Evolutionary conservation across 2,329 filamentous ascomycete species (phyloP).

Genomic region (Aspergillus neotritici): DNA sequence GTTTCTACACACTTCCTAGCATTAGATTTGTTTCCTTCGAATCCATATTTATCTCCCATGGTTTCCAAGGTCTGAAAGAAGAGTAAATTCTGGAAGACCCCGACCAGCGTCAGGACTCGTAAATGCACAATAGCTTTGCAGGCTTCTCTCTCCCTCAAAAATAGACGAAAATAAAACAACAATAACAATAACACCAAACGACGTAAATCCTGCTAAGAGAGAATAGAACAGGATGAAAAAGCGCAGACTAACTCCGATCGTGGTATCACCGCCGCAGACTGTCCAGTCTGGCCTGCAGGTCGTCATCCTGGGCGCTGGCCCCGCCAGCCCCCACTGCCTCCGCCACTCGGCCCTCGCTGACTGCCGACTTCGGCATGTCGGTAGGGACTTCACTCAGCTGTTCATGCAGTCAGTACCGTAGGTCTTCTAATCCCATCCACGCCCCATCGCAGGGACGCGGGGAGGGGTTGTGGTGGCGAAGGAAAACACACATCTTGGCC

Average conservation of each 20-base stretch:
- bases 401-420: conserved; percentile 18
- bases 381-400: conserved; percentile 89
- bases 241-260: neutral
- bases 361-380: conserved; percentile 67
- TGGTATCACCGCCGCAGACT: conserved; percentile 60
- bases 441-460: neutral
- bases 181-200: too few relatives aligned
- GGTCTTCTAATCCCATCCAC: neutral
- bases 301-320: conserved; percentile 66
- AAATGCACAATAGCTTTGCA: too few relatives aligned
- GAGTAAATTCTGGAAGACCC: too few relatives aligned
- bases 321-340: conserved; percentile 63
- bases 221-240: neutral
- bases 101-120: too few relatives aligned
- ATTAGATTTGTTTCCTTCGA: too few relatives aligned
- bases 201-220: too few relatives aligned
- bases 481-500: conserved; percentile 68
- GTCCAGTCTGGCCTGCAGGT: conserved; percentile 87
- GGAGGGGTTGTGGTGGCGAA: neutral
- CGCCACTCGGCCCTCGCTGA: conserved; percentile 71
- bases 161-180: too few relatives aligned
- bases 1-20: too few relatives aligned
- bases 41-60: too few relatives aligned
- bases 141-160: too few relatives aligned
- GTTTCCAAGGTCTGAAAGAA: too few relatives aligned